A percentile compares a stretch with the other conserved stretches of the same genome.
These are phyloP conservation scores for Blastobotrys illinoisensis DNA, from an alignment of 1,139 yeast genomes.

Conservation along the genomic window DNA sequence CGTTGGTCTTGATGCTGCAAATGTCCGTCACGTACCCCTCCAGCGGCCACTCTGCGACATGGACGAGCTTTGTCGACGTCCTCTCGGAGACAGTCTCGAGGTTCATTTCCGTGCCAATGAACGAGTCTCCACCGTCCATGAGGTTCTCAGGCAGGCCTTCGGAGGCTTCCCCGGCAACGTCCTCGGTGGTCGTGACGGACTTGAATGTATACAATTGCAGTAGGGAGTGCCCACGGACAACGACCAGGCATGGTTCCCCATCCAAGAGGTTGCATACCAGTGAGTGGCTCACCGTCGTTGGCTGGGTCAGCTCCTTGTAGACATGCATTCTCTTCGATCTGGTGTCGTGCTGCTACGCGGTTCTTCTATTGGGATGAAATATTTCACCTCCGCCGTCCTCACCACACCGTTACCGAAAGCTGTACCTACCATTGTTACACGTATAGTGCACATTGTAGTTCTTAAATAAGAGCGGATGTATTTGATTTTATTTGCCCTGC, in stretches of 20 bases:
- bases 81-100: conserved; percentile 25
- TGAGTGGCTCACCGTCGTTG: conserved; percentile 65
- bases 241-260: conserved; percentile 49
- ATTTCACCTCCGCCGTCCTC: not conserved
- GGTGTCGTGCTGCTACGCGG: no score
- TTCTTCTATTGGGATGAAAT: not conserved
- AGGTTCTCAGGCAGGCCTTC: conserved; percentile 4
- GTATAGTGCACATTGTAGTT: no score
- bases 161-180: conserved; percentile 14
- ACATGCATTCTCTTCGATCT: conserved; percentile 57
- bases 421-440: no score
- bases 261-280: conserved; percentile 59
- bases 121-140: conserved; percentile 24
- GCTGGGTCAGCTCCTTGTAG: conserved; percentile 73
- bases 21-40: conserved; percentile 67
- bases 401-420: not conserved
- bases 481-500: no score
- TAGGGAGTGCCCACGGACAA: conserved; percentile 61
- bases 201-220: conserved; percentile 57
- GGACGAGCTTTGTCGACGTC: conserved; percentile 40
- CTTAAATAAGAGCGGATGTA: no score
- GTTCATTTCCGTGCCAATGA: conserved; percentile 23
- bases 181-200: conserved; percentile 12
- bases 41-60: conserved; percentile 62
- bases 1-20: conserved; percentile 43